Base-by-base conservation (phyloP, 371 early-diverging fungal genomes). In the Haplosporangium sp. region DNA sequence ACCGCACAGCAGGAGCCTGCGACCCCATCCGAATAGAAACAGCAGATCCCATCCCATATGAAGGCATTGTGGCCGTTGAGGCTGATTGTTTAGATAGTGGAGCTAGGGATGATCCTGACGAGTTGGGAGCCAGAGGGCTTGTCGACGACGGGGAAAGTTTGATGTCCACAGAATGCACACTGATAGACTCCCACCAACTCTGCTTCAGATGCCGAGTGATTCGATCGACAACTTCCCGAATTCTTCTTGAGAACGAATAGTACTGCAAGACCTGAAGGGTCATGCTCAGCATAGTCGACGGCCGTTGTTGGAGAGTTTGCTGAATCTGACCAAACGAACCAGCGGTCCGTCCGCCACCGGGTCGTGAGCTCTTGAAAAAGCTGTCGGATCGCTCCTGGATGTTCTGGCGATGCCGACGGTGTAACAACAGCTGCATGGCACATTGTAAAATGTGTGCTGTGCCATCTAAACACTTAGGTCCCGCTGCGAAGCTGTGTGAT, bases 341-440 rank as follows among this genome's bases (percentile, higher is more conserved):
- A 3, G 69, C 62, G 0, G 53, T 51, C 1, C 80, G 68, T 12
- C 73, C 80, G 13, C 69, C 69, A 9, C 80, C 80, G 14, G 80
- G 80, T 7, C 80, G 65, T 0, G 80, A 80, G 50, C 80, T 62
- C 63, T 73, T 80, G 65, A 80, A 73, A 36, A 80, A 80, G 38
- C 73, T 73, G 29, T 80, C 80, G 0, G 66, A 36, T 13, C 73
- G 52, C 40, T 80, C 80, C 48, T 69, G 68, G 66, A 73, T 80
- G 37, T 80, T 80, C 20, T 69, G 80, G 2, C 80, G 80, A 50
- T 69, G 61, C 20, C 73, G 63, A 0, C 62, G 69, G 51, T 73
- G 73, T 48, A 73, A 73, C 40, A 66, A 62, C 6, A 80, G 43
- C 37, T 73, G 80, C 55, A 73, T 73, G 3, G 62, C 66, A 41